Percentiles rank a stretch among this genome's conserved stretches.
Conservation (phyloP, 331 rosid species). For the Stylosanthes scabra region DNA sequence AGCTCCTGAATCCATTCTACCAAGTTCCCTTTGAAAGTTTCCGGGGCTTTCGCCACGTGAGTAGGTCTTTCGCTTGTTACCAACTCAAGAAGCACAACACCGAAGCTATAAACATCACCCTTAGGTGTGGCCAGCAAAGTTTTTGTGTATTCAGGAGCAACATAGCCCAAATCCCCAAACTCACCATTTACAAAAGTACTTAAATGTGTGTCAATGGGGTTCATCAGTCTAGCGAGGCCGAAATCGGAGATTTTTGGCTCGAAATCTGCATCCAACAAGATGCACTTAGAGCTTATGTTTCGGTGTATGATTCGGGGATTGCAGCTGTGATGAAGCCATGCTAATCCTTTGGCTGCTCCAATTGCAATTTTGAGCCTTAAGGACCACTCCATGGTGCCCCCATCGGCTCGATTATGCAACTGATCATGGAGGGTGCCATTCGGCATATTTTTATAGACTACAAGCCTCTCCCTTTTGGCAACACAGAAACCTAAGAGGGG, state of each 20-base stretch:
- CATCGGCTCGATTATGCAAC: slow-evolving; percentile 59
- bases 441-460: slow-evolving; percentile 79
- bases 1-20: slow-evolving; percentile 77
- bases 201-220: slow-evolving; percentile 94
- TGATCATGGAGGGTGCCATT: slow-evolving; percentile 83
- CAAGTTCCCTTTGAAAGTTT: slow-evolving; percentile 83
- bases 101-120: slow-evolving; percentile 92
- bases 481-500: slow-evolving; percentile 87
- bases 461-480: slow-evolving; percentile 83
- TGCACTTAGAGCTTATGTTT: slow-evolving; percentile 95
- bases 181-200: slow-evolving; percentile 99
- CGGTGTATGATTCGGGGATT: slow-evolving; percentile 94
- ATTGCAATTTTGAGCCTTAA: slow-evolving; percentile 81
- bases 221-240: slow-evolving; percentile 98
- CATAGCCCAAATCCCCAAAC: slow-evolving; percentile 95
- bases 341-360: slow-evolving; percentile 94
- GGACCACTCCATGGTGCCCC: slow-evolving; percentile 73
- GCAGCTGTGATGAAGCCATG: slow-evolving; percentile 97
- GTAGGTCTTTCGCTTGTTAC: slow-evolving; percentile 91
- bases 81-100: slow-evolving; percentile 90
- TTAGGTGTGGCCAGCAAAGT: slow-evolving; percentile 93
- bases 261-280: slow-evolving; percentile 70
- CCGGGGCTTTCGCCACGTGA: slow-evolving; percentile 73
- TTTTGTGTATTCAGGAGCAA: slow-evolving; percentile 91
- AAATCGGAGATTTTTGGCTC: slow-evolving; percentile 94